Evolutionary conservation across 2,329 filamentous ascomycete species (phyloP).

Genomic region (Dactylellina cionopaga): DNA sequence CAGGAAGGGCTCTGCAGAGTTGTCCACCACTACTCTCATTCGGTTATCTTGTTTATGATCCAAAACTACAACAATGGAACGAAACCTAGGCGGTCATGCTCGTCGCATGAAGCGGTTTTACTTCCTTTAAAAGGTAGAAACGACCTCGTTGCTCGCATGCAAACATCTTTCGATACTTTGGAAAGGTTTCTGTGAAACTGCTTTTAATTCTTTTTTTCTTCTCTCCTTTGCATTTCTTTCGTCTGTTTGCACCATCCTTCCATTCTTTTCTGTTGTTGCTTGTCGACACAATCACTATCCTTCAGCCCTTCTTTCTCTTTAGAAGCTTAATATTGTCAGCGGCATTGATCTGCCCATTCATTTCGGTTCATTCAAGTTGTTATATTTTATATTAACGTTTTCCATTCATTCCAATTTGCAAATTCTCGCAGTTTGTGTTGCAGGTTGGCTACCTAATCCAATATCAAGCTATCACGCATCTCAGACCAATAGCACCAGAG

Average conservation of each 20-base stretch:
- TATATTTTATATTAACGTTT: constrained; percentile 14
- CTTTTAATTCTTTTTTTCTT: constrained; percentile 26
- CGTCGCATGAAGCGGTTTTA: background rate
- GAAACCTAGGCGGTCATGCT: no score
- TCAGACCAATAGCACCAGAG: constrained; percentile 30
- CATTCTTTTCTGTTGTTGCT: constrained; percentile 29
- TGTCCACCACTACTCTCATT: constrained; percentile 12
- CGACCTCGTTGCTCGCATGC: constrained; percentile 36
- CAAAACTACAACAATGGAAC: constrained; percentile 20
- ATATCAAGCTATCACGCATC: constrained; percentile 12
- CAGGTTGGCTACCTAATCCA: constrained; percentile 48
- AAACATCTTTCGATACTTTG: constrained; percentile 45
- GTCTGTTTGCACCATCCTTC: constrained; percentile 42
- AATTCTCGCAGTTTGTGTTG: constrained; percentile 41
- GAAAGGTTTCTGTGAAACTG: constrained; percentile 49
- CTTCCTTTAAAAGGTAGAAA: constrained; percentile 47
- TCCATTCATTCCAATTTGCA: background rate
- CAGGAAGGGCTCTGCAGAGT: constrained; percentile 23
- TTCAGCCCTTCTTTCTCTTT: constrained; percentile 25
- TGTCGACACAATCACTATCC: constrained; percentile 30
- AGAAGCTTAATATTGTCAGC: constrained; percentile 18
- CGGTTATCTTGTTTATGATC: constrained; percentile 17
- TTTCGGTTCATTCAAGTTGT: no score
- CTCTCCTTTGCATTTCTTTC: constrained; percentile 7
- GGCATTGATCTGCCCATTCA: constrained; percentile 39